phyloP scores from a whole-genome alignment of 2,329 filamentous ascomycete species.

The Curvularia sp. region DNA sequence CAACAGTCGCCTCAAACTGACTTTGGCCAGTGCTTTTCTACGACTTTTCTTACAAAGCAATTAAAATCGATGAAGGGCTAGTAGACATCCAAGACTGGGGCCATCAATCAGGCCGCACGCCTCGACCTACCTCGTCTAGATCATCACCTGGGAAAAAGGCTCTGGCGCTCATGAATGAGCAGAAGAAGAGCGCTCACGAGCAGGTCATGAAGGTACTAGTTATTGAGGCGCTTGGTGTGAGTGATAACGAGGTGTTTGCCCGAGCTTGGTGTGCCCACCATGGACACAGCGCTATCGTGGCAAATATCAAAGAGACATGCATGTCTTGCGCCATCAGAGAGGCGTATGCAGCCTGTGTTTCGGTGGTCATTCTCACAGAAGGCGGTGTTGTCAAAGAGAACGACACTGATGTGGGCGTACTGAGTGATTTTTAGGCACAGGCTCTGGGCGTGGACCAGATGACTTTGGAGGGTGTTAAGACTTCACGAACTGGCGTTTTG shows the following conservation, averaged over 20 bases:
- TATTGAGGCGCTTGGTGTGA: slow-evolving; percentile 74
- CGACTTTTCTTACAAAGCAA: slow-evolving; percentile 68
- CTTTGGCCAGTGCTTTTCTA: slow-evolving; percentile 66
- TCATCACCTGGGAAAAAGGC: slow-evolving; percentile 45
- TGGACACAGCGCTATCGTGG: slow-evolving; percentile 74
- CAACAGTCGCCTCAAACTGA: slow-evolving; percentile 17
- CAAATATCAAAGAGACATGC: slow-evolving; percentile 72
- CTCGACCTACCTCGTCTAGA: slow-evolving; percentile 39
- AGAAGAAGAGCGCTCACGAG: slow-evolving; percentile 38
- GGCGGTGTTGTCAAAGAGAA: slow-evolving; percentile 55
- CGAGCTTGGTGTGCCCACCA: slow-evolving; percentile 80
- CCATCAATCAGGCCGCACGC: slow-evolving; percentile 40
- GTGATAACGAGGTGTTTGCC: slow-evolving; percentile 77
- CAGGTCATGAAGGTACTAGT: slow-evolving; percentile 70
- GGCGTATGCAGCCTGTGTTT: slow-evolving; percentile 75
- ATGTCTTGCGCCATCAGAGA: slow-evolving; percentile 77
- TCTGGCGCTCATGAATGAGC: slow-evolving; percentile 31
- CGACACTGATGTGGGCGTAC: slow-evolving; percentile 42
- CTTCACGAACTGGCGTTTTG: slow-evolving; percentile 8
- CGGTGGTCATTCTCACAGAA: slow-evolving; percentile 70
- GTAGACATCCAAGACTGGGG: slow-evolving; percentile 72
- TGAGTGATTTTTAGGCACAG: slow-evolving; percentile 13
- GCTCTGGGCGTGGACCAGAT: background rate
- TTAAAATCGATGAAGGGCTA: slow-evolving; percentile 67
- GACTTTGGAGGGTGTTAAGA: background rate